A percentile compares a stretch with the other conserved stretches of the same genome.
phyloP scores from a whole-genome alignment of 2,329 filamentous ascomycete genomes.

The Pseudogymnoascus sp. region DNA sequence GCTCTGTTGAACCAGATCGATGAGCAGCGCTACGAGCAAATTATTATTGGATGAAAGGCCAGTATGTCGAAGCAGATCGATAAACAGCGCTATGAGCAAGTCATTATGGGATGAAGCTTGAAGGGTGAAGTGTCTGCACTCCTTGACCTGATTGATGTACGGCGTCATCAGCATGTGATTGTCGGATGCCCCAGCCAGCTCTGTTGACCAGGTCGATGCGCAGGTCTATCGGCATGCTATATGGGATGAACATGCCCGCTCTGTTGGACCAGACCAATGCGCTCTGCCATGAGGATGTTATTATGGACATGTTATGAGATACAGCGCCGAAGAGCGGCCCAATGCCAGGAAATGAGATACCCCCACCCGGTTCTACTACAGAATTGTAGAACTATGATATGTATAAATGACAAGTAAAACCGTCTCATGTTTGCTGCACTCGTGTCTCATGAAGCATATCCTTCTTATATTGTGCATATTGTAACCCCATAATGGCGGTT shows the following conservation, averaged over 20 bases:
- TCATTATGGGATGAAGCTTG: slow-evolving; percentile 22
- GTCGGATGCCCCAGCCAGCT: not conserved
- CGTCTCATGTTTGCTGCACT: not conserved
- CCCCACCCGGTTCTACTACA: not conserved
- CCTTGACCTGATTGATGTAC: not conserved
- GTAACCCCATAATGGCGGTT: not conserved
- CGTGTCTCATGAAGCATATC: not conserved
- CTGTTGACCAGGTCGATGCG: not conserved
- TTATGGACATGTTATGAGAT: not conserved
- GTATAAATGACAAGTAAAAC: not conserved
- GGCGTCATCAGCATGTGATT: not conserved
- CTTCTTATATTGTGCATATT: not conserved
- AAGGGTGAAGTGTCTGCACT: not conserved
- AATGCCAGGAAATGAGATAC: slow-evolving; percentile 1
- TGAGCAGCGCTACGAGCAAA: slow-evolving; percentile 22
- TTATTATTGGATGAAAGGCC: slow-evolving; percentile 24
- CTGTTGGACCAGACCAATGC: not conserved
- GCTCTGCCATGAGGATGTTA: not conserved
- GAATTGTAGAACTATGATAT: not conserved
- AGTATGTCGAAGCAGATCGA: slow-evolving; percentile 26
- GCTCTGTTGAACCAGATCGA: slow-evolving; percentile 25
- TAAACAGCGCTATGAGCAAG: slow-evolving; percentile 22
- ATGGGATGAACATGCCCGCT: not conserved
- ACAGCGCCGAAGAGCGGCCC: not conserved
- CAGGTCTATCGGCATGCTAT: not conserved